Evolutionary conservation across 2,329 filamentous ascomycete species (phyloP), one percentile per base, ranked within the genome.

Genomic region (Aspergillus uvarum): DNA sequence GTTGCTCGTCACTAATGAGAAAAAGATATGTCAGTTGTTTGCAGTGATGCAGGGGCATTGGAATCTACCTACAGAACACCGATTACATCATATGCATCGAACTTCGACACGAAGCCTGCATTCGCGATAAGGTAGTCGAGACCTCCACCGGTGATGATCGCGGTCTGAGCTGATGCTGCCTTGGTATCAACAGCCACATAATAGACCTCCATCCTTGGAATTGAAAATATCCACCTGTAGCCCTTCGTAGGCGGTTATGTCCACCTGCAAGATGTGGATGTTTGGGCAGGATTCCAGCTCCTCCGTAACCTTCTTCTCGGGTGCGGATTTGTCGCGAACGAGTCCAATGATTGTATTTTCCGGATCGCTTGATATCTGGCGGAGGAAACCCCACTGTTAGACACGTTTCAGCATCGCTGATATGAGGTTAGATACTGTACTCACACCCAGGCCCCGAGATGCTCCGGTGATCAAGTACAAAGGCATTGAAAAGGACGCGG

Each of bases 41-140:
- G 8, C 24, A 14, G 10, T 35, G 11, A 14, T 35, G 14, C 10
- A 35, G 32, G 32, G 32, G 5, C 24, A 7, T 26, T 26, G 7
- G 24, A 3, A 14, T 11, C 32, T 35, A 70, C 78, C 56, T 71
- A 81, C 80, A 80, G 60, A 8, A 65, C 70, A 14, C 72, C 70
- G 12, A 83, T 69, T 3, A 68, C 54, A 12, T 69, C 68, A 53
- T 61, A 71, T 3, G 61, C 65, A 22, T 74, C 73, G 32, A 63
- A 71, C 0, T 63, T 12, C 1, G 73, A 63, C n/a, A 79, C 61
- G 4, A 72, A 65, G 2, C 68, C 83, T 1, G 75, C 83, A 53
- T 86, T 86, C 51, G 77, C 79, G 32, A 86, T 81, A 6, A 86
- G 67, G 60, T 82, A 81, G 69, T 86, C 83, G 6, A 86, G 53